Percentiles rank a stretch among this genome's conserved stretches.
Evolutionary conservation across 495 filamentous ascomycete genomes (phyloP).

Genomic region (Penicillium desertorum): DNA sequence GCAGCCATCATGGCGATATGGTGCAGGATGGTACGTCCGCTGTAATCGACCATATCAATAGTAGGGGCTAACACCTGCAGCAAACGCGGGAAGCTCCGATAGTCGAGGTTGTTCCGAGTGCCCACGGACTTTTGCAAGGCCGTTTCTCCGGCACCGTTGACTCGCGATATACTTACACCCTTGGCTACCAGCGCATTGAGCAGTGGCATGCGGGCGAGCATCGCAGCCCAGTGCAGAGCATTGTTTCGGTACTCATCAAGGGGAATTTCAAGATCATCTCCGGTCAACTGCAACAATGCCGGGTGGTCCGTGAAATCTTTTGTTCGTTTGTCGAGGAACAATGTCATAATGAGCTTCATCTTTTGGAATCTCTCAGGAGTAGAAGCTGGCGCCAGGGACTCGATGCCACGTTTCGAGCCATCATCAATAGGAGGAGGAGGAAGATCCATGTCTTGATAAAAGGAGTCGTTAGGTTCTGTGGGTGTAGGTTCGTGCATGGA

Average conservation of each 20-base stretch:
- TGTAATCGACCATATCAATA: constrained; percentile 84
- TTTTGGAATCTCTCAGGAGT: constrained; percentile 70
- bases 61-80: constrained; percentile 86
- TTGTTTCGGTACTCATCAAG: constrained; percentile 85
- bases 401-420: constrained; percentile 57
- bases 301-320: constrained; percentile 65
- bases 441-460: constrained; percentile 62
- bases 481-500: constrained; percentile 61
- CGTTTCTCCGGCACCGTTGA: constrained; percentile 86
- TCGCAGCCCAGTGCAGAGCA: constrained; percentile 96
- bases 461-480: constrained; percentile 85
- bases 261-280: constrained; percentile 82
- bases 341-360: constrained; percentile 74
- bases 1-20: constrained; percentile 94
- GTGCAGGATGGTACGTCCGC: constrained; percentile 87
- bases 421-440: constrained; percentile 50
- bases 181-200: constrained; percentile 74
- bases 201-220: constrained; percentile 79
- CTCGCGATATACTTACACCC: constrained; percentile 81
- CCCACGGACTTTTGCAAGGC: constrained; percentile 84
- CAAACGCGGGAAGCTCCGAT: constrained; percentile 76
- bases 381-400: constrained; percentile 66
- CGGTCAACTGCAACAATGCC: constrained; percentile 67
- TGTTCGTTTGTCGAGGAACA: constrained; percentile 72
- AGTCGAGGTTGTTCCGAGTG: constrained; percentile 88